Conservation (phyloP, 2,329 filamentous ascomycete species). For the Calonectria pauciramosa region DNA sequence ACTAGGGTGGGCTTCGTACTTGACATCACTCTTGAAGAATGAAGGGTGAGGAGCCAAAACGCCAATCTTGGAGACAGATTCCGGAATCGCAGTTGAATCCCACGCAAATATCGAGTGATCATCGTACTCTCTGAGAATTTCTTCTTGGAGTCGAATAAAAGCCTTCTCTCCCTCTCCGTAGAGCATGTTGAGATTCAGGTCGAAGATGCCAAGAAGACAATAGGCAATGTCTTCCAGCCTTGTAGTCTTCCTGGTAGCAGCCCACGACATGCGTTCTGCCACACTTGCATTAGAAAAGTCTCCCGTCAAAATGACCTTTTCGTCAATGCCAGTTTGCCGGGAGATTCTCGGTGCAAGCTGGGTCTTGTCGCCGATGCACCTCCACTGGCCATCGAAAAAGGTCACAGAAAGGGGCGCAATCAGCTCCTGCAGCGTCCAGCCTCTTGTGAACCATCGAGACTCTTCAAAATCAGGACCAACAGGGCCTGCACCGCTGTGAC, state of each 20-base stretch:
- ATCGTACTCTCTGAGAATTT: conserved; percentile 40
- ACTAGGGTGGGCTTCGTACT: conserved; percentile 24
- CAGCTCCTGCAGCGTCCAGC: conserved; percentile 40
- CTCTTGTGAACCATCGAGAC: conserved; percentile 34
- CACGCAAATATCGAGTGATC: conserved; percentile 41
- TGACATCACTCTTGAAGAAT: conserved; percentile 24
- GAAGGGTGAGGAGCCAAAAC: conserved; percentile 30
- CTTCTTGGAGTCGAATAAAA: conserved; percentile 43
- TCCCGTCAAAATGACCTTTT: conserved; percentile 12
- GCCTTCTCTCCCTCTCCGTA: conserved; percentile 41
- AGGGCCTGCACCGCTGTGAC: conserved; percentile 53
- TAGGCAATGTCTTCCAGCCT: conserved; percentile 39
- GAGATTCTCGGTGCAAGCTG: conserved; percentile 23
- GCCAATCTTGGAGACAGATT: conserved; percentile 27
- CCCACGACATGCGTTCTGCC: conserved; percentile 40
- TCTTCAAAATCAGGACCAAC: conserved; percentile 26
- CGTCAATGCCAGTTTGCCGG: conserved; percentile 29
- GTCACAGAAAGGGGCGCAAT: conserved; percentile 30
- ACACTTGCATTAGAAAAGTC: conserved; percentile 26
- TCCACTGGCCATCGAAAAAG: conserved; percentile 33
- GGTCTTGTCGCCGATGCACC: conserved; percentile 23
- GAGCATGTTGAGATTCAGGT: conserved; percentile 39
- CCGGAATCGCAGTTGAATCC: conserved; percentile 29
- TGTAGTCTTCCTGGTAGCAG: conserved; percentile 34
- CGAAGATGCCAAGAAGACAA: conserved; percentile 40